Evolutionary conservation across 306 rosid genomes (phyloP), one percentile per base, ranked within the genome.

Genomic region (Sesbania bispinosa): DNA sequence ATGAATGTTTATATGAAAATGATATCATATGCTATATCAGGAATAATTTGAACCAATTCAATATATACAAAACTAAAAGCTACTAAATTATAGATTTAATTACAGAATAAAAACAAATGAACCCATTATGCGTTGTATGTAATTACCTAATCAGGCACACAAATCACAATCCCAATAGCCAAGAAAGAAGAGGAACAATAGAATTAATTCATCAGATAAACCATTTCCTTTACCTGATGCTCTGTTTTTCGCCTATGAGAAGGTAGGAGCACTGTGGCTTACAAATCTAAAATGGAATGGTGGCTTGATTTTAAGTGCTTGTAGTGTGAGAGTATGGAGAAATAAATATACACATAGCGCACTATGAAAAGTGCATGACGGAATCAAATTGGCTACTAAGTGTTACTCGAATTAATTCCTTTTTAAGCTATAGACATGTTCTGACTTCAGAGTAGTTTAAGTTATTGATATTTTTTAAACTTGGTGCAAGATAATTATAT

Each of bases 351-450:
- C n/a, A 57, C 15, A 66, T 16, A 33, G 9, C 30, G 42, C 67
- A 70, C 77, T 27, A 9, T 16, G 11, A 71, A 71, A 62, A 71
- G 46, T 32, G 1, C 21, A 32, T 42, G 54, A 45, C 62, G n/a
- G 71, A 23, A n/a, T 30, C 62, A n/a, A 32, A 10, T 63, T 71
- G 67, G 19, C 18, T 27, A 39, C 55, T 14, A 32, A 13, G 13
- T 67, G 2, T 39, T 35, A 14, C 10, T 59, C 6, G 2, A 14
- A 29, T 55, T 26, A 26, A 26, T 26, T 26, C 2, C n/a, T n/a
- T n/a, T n/a, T n/a, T n/a, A n/a, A n/a, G n/a, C n/a, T n/a, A 26
- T 26, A 26, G 2, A 26, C 4, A 26, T 26, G 4, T 4, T 26
- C 2, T 26, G 4, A 26, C 2, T 26, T 26, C 27, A 7, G 2